Base-by-base conservation (phyloP, 2,329 filamentous ascomycete genomes). In the Aureobasidium sp. region DNA sequence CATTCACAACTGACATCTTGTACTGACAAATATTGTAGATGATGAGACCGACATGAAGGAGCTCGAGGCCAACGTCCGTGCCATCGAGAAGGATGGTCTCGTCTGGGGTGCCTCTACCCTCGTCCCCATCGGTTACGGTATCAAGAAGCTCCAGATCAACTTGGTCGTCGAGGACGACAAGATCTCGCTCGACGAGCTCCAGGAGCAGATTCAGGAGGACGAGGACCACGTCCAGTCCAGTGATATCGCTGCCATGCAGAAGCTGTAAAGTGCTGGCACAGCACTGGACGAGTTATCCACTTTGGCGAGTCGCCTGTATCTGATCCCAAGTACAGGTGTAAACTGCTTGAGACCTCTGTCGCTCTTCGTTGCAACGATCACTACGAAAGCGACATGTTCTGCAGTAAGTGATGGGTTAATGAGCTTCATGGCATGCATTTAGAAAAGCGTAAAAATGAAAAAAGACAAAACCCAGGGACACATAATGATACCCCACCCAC, bases 131-230 rank as follows among this genome's bases (percentile, higher is more conserved):
- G 93, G 92, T 73, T 99, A 90, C 84, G 94, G 94, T 84, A 95
- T 99, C 84, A 94, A 90, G 85, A 97, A 97, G 86, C 87, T 99
- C 67, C 93, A 97, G 85, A 96, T 99, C 83, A 97, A 90, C 87
- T 80, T 97, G 70, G 92, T 97, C 71, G 82, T 97, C 68, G 94
- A 97, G 84, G 94, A 99, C 76, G 93, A 97, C 69, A 97, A 97
- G 86, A 78, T 99, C 75, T 92, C 90, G 69, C 77, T 90, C 68
- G 85, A 88, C 70, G 93, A 97, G 66, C 87, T 99, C 70, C 86
- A 96, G 84, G 86, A 90, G 75, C 73, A 89, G 82, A 95, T 97
- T 72, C 84, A 85, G 74, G 90, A 84, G 69, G 84, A 92, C 72
- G 94, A 97, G 82, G 94, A 99, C 77, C 88, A 90, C 77, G 92